Evolutionary conservation across 257 asterid species (phyloP).

Genomic region (Solanum rostratum): DNA sequence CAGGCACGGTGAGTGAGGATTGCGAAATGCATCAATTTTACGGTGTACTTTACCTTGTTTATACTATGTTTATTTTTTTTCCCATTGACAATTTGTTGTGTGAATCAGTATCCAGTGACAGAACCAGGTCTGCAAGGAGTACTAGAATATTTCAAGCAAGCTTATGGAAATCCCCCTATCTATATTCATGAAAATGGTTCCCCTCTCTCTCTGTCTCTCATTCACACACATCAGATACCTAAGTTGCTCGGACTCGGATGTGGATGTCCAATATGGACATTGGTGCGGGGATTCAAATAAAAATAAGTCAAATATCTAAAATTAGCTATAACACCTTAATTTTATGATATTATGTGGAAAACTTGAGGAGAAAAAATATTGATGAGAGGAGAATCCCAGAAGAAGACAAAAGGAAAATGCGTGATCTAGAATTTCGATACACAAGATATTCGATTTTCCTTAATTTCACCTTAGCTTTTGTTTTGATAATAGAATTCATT

Average conservation of each 20-base stretch:
- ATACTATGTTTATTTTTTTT: slow-evolving; percentile 3
- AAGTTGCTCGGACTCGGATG: not conserved
- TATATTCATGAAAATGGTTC: slow-evolving; percentile 35
- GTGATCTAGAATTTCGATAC: no score
- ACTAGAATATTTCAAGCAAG: slow-evolving; percentile 16
- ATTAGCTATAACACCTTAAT: no score
- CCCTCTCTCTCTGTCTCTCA: not conserved
- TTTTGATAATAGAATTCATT: no score
- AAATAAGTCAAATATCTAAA: no score
- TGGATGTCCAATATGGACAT: no score
- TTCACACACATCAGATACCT: not conserved
- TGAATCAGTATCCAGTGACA: not conserved
- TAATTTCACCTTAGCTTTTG: no score
- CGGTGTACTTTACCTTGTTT: not conserved
- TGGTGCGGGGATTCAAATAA: no score
- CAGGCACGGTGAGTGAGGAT: not conserved
- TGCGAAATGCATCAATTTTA: not conserved
- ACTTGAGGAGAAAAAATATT: no score
- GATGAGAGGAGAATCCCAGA: no score
- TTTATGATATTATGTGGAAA: no score
- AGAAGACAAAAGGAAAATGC: no score
- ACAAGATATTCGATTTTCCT: no score
- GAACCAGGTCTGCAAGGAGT: not conserved
- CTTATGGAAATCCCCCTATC: slow-evolving; percentile 42
- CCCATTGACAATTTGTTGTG: slow-evolving; percentile 20